A percentile compares a stretch with the other conserved stretches of the same genome.
Evolutionary conservation across 495 filamentous ascomycete genomes (phyloP).

Genomic region (Aspergillus bridgeri): DNA sequence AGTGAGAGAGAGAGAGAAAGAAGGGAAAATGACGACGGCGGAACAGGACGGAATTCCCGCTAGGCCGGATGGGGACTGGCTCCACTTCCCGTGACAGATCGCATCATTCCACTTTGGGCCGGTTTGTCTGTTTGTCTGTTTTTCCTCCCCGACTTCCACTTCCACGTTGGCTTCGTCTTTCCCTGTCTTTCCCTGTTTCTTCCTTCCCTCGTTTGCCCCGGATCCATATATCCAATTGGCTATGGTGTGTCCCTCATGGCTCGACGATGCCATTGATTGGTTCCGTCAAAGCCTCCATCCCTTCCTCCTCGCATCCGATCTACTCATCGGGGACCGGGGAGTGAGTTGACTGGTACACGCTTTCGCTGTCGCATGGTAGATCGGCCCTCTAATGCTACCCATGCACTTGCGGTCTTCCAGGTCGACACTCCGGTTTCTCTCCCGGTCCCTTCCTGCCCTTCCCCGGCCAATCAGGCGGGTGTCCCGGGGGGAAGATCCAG

Average conservation of each 20-base stretch:
- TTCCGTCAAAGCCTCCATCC: background rate
- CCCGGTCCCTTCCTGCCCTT: background rate
- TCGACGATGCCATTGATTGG: too few species aligned
- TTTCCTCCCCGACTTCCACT: background rate
- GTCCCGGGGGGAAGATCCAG: background rate
- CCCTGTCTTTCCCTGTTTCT: too few species aligned
- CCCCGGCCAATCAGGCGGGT: background rate
- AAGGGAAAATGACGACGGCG: too few species aligned
- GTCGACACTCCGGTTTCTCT: background rate
- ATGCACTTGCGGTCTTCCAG: background rate
- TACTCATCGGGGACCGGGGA: too few species aligned
- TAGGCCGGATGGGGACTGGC: too few species aligned
- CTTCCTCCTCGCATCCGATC: background rate
- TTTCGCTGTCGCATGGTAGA: too few species aligned
- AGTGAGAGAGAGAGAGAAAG: too few species aligned
- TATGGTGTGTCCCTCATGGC: too few species aligned
- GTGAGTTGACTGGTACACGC: too few species aligned
- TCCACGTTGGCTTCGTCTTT: too few species aligned
- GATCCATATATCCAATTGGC: too few species aligned
- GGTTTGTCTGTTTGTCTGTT: background rate
- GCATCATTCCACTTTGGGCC: background rate
- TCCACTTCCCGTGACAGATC: background rate
- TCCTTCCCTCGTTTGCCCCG: background rate
- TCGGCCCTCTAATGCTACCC: background rate
- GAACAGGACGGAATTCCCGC: too few species aligned